These are phyloP conservation scores for Clonostachys rhizophaga DNA, from an alignment of 2,329 filamentous ascomycete genomes.

Conservation along the genomic window DNA sequence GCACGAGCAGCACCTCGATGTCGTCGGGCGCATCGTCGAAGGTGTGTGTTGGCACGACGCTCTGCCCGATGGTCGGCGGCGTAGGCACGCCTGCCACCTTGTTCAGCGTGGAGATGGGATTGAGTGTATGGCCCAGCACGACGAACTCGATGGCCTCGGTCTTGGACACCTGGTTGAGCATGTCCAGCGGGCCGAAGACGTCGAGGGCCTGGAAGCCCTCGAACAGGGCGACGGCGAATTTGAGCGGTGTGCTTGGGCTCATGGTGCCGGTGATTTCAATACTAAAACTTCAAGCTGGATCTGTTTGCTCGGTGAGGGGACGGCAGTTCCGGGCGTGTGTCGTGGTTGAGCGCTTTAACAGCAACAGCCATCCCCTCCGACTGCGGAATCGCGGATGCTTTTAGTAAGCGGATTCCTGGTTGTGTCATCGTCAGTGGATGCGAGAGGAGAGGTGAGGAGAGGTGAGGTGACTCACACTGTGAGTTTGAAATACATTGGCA, in stretches of 20 bases:
- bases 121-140: constrained; percentile 15
- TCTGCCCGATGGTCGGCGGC: constrained; percentile 16
- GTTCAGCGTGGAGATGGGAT: constrained; percentile 18
- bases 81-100: background rate
- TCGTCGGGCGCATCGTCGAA: constrained; percentile 24
- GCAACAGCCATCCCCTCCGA: too few relatives aligned
- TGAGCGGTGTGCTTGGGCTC: constrained; percentile 5
- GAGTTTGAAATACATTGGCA: too few relatives aligned
- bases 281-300: too few relatives aligned
- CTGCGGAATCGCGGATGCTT: too few relatives aligned
- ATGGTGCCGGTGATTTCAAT: too few relatives aligned
- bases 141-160: constrained; percentile 13
- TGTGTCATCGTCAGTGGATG: too few relatives aligned
- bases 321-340: too few relatives aligned
- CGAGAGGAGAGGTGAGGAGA: too few relatives aligned
- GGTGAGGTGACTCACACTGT: too few relatives aligned
- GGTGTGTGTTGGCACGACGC: constrained; percentile 27
- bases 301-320: too few relatives aligned
- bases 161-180: constrained; percentile 20
- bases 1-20: constrained; percentile 29
- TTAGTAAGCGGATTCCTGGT: too few relatives aligned
- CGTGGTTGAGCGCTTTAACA: too few relatives aligned
- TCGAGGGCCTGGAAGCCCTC: constrained; percentile 28
- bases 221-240: constrained; percentile 25
- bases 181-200: constrained; percentile 31